These are phyloP conservation scores for Curvularia eragrostidis DNA, from an alignment of 2,329 filamentous ascomycete genomes.

Conservation along the genomic window DNA sequence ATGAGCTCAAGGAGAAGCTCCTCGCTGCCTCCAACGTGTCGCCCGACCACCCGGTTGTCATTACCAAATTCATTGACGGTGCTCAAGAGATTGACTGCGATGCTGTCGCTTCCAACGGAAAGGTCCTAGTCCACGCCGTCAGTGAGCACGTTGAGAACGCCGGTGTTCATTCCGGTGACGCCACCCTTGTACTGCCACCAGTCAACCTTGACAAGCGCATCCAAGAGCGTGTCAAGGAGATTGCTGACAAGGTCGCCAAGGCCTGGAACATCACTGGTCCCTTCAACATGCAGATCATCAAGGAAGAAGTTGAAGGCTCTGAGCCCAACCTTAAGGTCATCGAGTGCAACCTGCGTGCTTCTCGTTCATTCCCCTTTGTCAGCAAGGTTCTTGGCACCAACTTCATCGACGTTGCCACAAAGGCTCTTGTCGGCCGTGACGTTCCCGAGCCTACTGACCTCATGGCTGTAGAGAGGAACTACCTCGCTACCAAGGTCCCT, in stretches of 20 bases:
- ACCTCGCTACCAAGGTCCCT: constrained; percentile 95
- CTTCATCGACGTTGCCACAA: constrained; percentile 95
- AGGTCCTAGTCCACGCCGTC: constrained; percentile 88
- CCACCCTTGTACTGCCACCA: constrained; percentile 90
- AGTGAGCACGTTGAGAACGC: constrained; percentile 97
- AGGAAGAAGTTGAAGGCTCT: constrained; percentile 78
- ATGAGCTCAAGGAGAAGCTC: constrained; percentile 93
- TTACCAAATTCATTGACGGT: constrained; percentile 97
- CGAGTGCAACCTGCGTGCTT: constrained; percentile 96
- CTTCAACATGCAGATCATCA: constrained; percentile 99
- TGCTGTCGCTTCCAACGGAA: constrained; percentile 84
- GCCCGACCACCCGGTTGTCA: constrained; percentile 96
- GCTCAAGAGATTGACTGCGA: constrained; percentile 97
- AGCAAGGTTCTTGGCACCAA: constrained; percentile 96
- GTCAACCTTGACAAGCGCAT: constrained; percentile 76
- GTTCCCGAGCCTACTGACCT: constrained; percentile 86
- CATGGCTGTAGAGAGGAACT: constrained; percentile 88
- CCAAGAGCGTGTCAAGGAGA: constrained; percentile 90
- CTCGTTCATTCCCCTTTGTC: constrained; percentile 97
- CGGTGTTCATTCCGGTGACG: constrained; percentile 97
- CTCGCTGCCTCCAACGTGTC: constrained; percentile 88
- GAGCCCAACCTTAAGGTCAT: constrained; percentile 89
- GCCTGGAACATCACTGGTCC: constrained; percentile 97
- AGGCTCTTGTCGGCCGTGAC: constrained; percentile 83
- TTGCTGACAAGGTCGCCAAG: constrained; percentile 93